These are phyloP conservation scores for Crotalaria pallida DNA, from an alignment of 306 rosid genomes.

Conservation along the genomic window DNA sequence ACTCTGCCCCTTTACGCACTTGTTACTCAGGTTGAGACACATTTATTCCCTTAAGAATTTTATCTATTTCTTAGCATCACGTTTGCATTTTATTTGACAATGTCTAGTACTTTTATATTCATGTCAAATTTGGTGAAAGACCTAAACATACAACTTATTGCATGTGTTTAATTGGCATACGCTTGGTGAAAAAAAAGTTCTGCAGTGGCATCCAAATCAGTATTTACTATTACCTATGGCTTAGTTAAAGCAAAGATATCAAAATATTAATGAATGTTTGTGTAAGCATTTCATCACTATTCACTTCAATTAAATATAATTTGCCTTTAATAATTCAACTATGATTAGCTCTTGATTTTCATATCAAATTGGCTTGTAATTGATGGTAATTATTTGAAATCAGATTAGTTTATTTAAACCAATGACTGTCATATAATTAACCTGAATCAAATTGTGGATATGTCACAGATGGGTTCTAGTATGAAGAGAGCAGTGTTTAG, in stretches of 20 bases:
- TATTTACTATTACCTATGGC: too few relatives aligned
- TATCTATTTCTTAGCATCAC: not conserved
- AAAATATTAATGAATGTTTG: too few relatives aligned
- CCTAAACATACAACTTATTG: not conserved
- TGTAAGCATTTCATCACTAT: too few relatives aligned
- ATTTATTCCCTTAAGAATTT: not conserved
- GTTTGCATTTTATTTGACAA: not conserved
- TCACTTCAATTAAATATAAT: not conserved
- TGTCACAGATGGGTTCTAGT: slow-evolving; percentile 54
- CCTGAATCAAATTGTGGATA: not conserved
- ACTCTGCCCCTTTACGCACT: slow-evolving; percentile 70
- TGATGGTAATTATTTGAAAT: not conserved
- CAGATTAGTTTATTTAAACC: not conserved
- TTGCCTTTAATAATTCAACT: not conserved
- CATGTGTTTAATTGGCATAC: too few relatives aligned
- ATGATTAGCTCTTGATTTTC: not conserved
- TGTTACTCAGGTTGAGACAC: slow-evolving; percentile 51
- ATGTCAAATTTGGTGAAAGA: not conserved
- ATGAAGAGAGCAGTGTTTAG: slow-evolving; percentile 53
- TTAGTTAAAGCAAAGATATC: too few relatives aligned
- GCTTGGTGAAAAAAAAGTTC: too few relatives aligned
- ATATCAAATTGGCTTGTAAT: not conserved
- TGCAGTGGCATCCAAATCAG: too few relatives aligned
- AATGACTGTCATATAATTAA: not conserved
- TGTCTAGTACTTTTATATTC: not conserved